Base-by-base conservation (phyloP, 2,329 filamentous ascomycete genomes). In the Trichophyton schoenleinii region DNA sequence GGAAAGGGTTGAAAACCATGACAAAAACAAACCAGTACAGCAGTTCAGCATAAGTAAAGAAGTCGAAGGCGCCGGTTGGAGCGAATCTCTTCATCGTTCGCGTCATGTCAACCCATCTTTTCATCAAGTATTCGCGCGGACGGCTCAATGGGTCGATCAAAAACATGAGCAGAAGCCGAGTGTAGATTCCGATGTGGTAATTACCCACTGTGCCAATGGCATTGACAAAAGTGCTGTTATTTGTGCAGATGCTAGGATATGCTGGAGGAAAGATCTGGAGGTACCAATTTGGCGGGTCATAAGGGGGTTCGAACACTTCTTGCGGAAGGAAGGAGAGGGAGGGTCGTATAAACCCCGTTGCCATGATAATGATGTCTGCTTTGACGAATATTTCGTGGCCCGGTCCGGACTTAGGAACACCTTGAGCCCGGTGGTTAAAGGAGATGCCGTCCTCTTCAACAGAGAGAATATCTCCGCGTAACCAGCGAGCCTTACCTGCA, bases 171-270 rank as follows among this genome's bases (percentile, higher is more conserved):
- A 95, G 77, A 64, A 95, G 87, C 3, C 90, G 81, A 0, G 89
- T 95, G 75, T 94, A 95, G 68, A 95, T 92, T 3, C 89, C 90
- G 53, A 95, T 92, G 68, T 95, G 89, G 81, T 88, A 92, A 72
- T 94, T 91, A 0, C 89, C 87, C 1, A 94, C 88, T 0, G 87
- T 87, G 0, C 88, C 89, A 62, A 94, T 91, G 3, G 85, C 89
- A 60, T 87, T 84, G 61, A 91, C 78, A 66, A 91, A 95, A 0
- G 89, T 94, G 77, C 87, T 87, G 74, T 95, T 95, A 74, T 89
- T 91, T 64, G 86, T 86, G 65, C 86, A 90, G 57, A 95, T 80
- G 38, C 83, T 86, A 0, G 86, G 83, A 66, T 91, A 86, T 2
- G 77, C 73, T 0, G 89, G 87, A 3, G 90, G 89, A 74, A 95